phyloP scores from a whole-genome alignment of 192 early-diverging fungal genomes.

The Allomyces macrogynus region DNA sequence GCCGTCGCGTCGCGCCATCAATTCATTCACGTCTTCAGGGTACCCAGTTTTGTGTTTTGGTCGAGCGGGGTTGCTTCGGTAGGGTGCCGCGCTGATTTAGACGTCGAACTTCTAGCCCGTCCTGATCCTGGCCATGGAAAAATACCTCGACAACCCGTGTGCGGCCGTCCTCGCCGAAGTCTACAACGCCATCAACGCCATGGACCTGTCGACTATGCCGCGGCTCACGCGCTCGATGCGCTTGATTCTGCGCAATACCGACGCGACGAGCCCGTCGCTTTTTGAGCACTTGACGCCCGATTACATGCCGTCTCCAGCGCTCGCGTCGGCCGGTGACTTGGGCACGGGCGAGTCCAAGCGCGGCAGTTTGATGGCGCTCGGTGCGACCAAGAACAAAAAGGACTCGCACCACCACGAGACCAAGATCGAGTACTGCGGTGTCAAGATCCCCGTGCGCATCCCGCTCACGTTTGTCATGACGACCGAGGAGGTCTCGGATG shows the following conservation, averaged over 20 bases:
- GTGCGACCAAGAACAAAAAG: slow-evolving; percentile 36
- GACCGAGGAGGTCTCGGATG: no score
- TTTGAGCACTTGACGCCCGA: no score
- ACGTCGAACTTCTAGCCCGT: slow-evolving; percentile 35
- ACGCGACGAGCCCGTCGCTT: slow-evolving; percentile 16
- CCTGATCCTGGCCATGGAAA: slow-evolving; percentile 71
- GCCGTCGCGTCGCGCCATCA: slow-evolving; percentile 76
- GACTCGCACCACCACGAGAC: slow-evolving; percentile 79
- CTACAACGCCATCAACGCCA: slow-evolving; percentile 61
- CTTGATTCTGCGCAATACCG: slow-evolving; percentile 62
- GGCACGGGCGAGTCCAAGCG: no score
- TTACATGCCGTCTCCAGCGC: no score
- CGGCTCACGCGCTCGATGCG: slow-evolving; percentile 52
- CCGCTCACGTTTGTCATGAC: slow-evolving; percentile 40
- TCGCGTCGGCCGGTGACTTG: no score
- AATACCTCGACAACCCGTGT: slow-evolving; percentile 62
- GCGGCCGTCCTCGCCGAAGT: slow-evolving; percentile 54
- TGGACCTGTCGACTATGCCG: slow-evolving; percentile 66
- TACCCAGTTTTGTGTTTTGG: slow-evolving; percentile 1
- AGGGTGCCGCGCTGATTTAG: background rate
- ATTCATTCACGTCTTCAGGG: slow-evolving; percentile 72
- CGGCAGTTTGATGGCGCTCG: slow-evolving; percentile 1
- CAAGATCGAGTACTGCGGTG: slow-evolving; percentile 58
- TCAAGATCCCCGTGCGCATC: slow-evolving; percentile 70
- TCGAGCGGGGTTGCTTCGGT: background rate